Evolutionary conservation across 2,329 filamentous ascomycete species (phyloP).

Genomic region (Huntiella moniliformis): DNA sequence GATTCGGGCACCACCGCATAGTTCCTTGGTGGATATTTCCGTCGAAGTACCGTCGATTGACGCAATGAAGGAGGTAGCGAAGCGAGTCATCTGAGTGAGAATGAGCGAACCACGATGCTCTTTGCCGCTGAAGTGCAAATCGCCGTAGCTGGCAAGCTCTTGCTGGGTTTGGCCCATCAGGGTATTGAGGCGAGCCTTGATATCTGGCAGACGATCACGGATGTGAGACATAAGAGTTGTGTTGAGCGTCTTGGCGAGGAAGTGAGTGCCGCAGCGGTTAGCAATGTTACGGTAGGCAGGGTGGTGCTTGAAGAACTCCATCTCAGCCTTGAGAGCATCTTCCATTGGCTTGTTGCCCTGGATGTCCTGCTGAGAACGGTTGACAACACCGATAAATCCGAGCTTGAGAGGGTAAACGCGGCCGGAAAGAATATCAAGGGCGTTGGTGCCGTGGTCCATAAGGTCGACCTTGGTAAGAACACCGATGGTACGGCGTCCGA

Average conservation of each 20-base stretch:
- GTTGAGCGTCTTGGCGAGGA: slow-evolving; percentile 84
- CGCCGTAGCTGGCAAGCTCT: slow-evolving; percentile 91
- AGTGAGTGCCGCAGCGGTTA: slow-evolving; percentile 80
- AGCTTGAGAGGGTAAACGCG: slow-evolving; percentile 93
- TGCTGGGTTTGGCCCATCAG: slow-evolving; percentile 99
- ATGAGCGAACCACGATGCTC: slow-evolving; percentile 92
- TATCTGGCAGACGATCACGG: slow-evolving; percentile 84
- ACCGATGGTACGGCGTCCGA: slow-evolving; percentile 86
- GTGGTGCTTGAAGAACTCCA: slow-evolving; percentile 93
- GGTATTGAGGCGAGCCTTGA: slow-evolving; percentile 93
- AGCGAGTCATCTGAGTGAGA: slow-evolving; percentile 92
- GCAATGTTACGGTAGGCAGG: slow-evolving; percentile 95
- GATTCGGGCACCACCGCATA: slow-evolving; percentile 84
- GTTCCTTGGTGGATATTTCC: slow-evolving; percentile 95
- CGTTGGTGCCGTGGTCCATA: slow-evolving; percentile 98
- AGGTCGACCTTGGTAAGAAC: slow-evolving; percentile 93
- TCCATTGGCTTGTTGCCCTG: slow-evolving; percentile 88
- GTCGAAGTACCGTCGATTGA: slow-evolving; percentile 97
- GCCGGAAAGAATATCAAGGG: slow-evolving; percentile 90
- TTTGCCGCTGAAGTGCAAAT: slow-evolving; percentile 93
- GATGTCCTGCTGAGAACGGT: slow-evolving; percentile 95
- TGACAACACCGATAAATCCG: slow-evolving; percentile 95
- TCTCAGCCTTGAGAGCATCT: slow-evolving; percentile 74
- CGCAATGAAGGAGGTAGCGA: slow-evolving; percentile 92
- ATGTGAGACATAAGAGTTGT: slow-evolving; percentile 92